These are phyloP conservation scores for Schizopora paradoxa DNA, from an alignment of 1,284 basidiomycete genomes.

Conservation along the genomic window DNA sequence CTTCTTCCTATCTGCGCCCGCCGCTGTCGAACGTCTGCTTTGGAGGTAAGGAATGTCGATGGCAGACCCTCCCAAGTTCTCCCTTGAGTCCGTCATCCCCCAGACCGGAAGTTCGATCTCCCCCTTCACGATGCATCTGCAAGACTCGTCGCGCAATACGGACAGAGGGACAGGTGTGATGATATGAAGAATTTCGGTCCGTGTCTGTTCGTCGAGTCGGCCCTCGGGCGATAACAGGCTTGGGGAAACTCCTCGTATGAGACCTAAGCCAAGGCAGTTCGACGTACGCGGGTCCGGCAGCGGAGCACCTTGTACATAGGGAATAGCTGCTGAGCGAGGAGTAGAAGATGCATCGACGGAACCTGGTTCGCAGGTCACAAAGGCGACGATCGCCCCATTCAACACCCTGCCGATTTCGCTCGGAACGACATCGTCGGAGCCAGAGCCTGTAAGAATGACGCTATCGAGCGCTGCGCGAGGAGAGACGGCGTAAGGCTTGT, in stretches of 20 bases:
- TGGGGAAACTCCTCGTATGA: conserved; percentile 61
- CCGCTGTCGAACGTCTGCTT: conserved; percentile 62
- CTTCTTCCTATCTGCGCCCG: conserved; percentile 66
- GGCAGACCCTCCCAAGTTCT: conserved; percentile 36
- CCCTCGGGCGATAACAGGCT: conserved; percentile 16
- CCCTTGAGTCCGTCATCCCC: conserved; percentile 78
- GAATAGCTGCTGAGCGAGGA: conserved; percentile 25
- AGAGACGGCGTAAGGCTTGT: conserved; percentile 65
- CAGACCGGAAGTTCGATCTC: conserved; percentile 84
- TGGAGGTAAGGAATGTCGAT: conserved; percentile 76
- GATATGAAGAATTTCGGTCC: conserved; percentile 48
- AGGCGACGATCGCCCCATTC: conserved; percentile 77
- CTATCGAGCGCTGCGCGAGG: conserved; percentile 48
- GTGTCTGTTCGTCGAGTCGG: conserved; percentile 16
- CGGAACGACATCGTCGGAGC: conserved; percentile 67
- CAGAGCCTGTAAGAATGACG: conserved; percentile 63
- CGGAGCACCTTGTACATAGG: conserved; percentile 52
- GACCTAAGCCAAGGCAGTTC: conserved; percentile 61
- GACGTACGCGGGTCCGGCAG: conserved; percentile 54
- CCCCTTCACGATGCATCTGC: conserved; percentile 69
- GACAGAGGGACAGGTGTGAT: conserved; percentile 64
- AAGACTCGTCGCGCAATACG: conserved; percentile 31
- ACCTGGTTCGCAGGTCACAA: conserved; percentile 48
- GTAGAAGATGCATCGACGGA: conserved; percentile 27
- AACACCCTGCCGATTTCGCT: conserved; percentile 67